Evolutionary conservation across 2,329 filamentous ascomycete genomes (phyloP).

Genomic region (Aspergillus sp.): DNA sequence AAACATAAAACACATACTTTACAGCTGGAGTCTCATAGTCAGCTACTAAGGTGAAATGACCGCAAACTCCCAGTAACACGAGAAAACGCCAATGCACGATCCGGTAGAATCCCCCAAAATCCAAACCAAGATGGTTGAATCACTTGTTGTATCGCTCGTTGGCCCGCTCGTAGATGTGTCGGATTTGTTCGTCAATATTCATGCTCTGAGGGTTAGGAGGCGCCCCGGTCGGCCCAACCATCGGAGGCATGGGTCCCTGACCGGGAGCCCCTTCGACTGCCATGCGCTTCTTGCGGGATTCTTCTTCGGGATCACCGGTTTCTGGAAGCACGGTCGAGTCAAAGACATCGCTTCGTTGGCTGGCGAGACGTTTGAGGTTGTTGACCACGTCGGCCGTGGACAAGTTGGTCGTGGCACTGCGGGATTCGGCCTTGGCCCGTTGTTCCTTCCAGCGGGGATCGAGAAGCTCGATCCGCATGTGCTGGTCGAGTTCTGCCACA

Average conservation of each 20-base stretch:
- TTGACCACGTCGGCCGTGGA: slow-evolving; percentile 84
- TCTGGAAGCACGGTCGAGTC: slow-evolving; percentile 55
- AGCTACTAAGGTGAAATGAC: no score
- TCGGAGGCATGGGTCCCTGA: slow-evolving; percentile 23
- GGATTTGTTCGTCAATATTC: slow-evolving; percentile 84
- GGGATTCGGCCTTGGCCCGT: slow-evolving; percentile 80
- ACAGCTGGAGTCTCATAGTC: no score
- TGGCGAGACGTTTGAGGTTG: slow-evolving; percentile 92
- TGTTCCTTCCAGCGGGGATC: slow-evolving; percentile 97
- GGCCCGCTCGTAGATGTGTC: slow-evolving; percentile 61
- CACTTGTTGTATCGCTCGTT: slow-evolving; percentile 20
- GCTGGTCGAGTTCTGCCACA: slow-evolving; percentile 80
- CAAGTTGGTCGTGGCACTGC: slow-evolving; percentile 81
- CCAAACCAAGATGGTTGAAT: neutral
- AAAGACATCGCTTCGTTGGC: slow-evolving; percentile 83
- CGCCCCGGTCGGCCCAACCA: slow-evolving; percentile 27
- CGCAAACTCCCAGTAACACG: no score
- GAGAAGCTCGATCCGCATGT: slow-evolving; percentile 91
- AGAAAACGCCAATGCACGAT: no score
- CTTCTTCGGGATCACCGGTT: slow-evolving; percentile 68
- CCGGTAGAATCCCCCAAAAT: no score
- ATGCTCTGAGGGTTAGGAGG: slow-evolving; percentile 44
- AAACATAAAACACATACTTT: no score
- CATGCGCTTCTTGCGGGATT: slow-evolving; percentile 71
- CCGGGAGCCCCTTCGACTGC: slow-evolving; percentile 44